These are phyloP conservation scores for Kodamaea nitidulidarum DNA, from an alignment of 805 yeast species.

Conservation along the genomic window DNA sequence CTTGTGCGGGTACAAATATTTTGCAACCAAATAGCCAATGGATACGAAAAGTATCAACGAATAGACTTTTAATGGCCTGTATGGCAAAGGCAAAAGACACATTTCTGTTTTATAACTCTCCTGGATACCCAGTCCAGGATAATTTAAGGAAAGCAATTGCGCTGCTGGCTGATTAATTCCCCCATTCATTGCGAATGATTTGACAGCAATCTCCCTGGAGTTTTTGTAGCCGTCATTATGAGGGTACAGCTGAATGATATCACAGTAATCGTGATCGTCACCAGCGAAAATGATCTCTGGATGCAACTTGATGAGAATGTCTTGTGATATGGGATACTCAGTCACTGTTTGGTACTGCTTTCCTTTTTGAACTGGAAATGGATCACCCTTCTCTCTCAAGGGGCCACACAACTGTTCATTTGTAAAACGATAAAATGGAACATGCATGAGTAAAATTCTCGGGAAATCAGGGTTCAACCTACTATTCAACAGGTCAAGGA, in stretches of 20 bases:
- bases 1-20: constrained; percentile 8
- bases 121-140: constrained; percentile 25
- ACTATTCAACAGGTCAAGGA: constrained; percentile 39
- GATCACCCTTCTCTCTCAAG: constrained; percentile 59
- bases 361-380: constrained; percentile 71
- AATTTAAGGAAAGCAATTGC: constrained; percentile 68
- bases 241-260: constrained; percentile 15
- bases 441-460: constrained; percentile 74
- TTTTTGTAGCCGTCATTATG: constrained; percentile 16
- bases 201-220: constrained; percentile 70
- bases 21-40: constrained; percentile 13
- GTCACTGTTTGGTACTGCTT: constrained; percentile 89
- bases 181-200: constrained; percentile 89
- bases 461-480: constrained; percentile 41
- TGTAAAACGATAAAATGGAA: constrained; percentile 76
- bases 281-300: constrained; percentile 82
- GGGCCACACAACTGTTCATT: constrained; percentile 68
- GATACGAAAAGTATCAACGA: constrained; percentile 7
- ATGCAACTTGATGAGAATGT: constrained; percentile 51
- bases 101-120: constrained; percentile 40
- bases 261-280: constrained; percentile 59
- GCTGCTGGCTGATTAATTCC: constrained; percentile 85
- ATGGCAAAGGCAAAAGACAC: constrained; percentile 59
- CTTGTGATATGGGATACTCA: constrained; percentile 53
- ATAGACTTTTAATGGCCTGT: constrained; percentile 20